Percentiles rank a stretch among this genome's conserved stretches.
phyloP scores from a whole-genome alignment of 306 rosid genomes.

The Trichosanthes cucumerina region DNA sequence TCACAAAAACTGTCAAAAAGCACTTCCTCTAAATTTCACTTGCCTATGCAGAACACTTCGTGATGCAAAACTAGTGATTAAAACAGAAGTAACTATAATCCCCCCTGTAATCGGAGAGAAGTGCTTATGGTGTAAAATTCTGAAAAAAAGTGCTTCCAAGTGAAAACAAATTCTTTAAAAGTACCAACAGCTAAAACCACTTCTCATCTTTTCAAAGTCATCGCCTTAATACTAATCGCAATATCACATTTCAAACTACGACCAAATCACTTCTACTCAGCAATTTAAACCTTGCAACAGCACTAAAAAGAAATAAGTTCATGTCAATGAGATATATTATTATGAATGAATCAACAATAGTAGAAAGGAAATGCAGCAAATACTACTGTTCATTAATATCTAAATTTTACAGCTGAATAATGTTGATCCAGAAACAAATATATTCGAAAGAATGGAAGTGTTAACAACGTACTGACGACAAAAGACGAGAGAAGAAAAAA shows the following conservation, averaged over 20 bases:
- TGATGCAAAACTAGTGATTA: too few relatives aligned
- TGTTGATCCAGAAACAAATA: constrained; percentile 15
- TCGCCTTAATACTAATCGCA: neutral
- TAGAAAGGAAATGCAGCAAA: neutral
- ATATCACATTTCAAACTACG: neutral
- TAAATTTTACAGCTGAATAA: constrained; percentile 12
- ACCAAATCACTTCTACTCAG: neutral
- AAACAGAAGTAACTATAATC: too few relatives aligned
- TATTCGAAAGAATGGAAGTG: constrained; percentile 10
- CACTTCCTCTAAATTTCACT: neutral
- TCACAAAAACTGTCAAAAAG: too few relatives aligned
- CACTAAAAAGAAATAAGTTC: neutral
- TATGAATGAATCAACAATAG: neutral
- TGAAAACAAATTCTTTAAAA: too few relatives aligned
- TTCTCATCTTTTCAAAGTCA: too few relatives aligned
- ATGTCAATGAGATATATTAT: neutral
- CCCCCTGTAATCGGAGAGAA: too few relatives aligned
- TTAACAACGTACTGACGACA: neutral
- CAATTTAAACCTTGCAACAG: neutral
- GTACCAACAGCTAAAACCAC: too few relatives aligned
- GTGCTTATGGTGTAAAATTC: too few relatives aligned
- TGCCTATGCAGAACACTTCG: neutral
- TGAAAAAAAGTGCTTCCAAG: too few relatives aligned
- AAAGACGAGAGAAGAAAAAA: neutral
- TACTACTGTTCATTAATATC: constrained; percentile 10